Percentiles rank a stretch among this genome's conserved stretches.
Evolutionary conservation across 2,329 filamentous ascomycete genomes (phyloP).

Genomic region (Trichoderma citrinoviride): DNA sequence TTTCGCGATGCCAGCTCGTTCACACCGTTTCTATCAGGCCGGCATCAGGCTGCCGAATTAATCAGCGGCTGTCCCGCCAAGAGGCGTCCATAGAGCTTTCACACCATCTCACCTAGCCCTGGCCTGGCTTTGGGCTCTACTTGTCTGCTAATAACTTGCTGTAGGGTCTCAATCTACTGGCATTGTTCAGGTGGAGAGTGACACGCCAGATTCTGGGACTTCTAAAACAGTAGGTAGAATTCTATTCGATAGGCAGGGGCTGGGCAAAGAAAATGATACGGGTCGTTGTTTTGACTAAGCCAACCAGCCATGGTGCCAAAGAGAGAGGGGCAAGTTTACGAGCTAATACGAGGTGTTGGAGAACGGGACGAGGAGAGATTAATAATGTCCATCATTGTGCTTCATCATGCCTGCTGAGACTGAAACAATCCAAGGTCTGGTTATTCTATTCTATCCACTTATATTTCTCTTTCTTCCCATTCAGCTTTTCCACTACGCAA

Average conservation of each 20-base stretch:
- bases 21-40: neutral
- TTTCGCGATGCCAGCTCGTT: neutral
- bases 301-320: neutral
- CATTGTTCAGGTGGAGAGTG: neutral
- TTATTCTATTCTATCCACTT: neutral
- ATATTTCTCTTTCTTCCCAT: neutral
- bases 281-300: constrained; percentile 1
- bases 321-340: neutral
- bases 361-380: too few species aligned
- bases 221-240: neutral
- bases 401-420: neutral
- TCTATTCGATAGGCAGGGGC: too few species aligned
- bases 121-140: neutral
- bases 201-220: neutral
- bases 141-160: neutral
- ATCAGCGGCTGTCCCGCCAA: neutral
- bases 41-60: neutral
- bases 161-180: neutral
- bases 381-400: neutral
- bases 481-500: neutral
- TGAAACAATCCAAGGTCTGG: neutral
- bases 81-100: neutral
- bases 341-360: too few species aligned
- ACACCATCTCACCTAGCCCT: neutral
- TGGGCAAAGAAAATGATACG: too few species aligned